A percentile compares a stretch with the other conserved stretches of the same genome.
These are phyloP conservation scores for Diaporthe aspalathi DNA, from an alignment of 2,329 filamentous ascomycete genomes.

Conservation along the genomic window DNA sequence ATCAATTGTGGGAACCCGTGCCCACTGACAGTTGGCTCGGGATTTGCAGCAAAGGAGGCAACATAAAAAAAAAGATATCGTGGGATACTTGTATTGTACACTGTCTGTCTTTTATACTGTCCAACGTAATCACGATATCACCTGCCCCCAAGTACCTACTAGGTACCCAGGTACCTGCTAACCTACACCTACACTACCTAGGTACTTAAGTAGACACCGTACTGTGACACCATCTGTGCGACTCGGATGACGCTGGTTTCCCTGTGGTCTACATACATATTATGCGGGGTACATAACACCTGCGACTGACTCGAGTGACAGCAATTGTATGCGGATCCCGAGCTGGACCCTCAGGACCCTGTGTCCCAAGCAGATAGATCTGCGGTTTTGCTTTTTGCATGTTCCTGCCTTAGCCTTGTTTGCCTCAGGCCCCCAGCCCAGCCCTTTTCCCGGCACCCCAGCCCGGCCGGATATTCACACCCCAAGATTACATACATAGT, in stretches of 20 bases:
- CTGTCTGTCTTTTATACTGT: too few relatives aligned
- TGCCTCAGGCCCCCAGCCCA: too few relatives aligned
- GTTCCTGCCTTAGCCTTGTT: conserved; percentile 28
- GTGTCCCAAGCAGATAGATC: conserved; percentile 11
- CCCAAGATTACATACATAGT: background rate
- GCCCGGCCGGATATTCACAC: background rate
- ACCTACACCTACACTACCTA: too few relatives aligned
- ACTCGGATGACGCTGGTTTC: background rate
- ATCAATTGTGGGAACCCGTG: background rate
- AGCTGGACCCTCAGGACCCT: conserved; percentile 10
- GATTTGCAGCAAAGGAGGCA: background rate
- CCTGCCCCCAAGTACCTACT: too few relatives aligned
- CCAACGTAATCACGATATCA: too few relatives aligned
- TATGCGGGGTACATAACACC: background rate
- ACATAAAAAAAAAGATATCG: background rate
- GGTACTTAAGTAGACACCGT: too few relatives aligned
- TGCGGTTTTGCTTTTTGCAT: conserved; percentile 17
- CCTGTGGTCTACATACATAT: background rate
- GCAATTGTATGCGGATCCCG: background rate
- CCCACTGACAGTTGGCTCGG: conserved; percentile 9
- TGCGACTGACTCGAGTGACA: conserved; percentile 8
- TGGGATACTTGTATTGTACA: too few relatives aligned
- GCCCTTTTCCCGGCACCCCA: background rate
- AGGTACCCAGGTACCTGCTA: too few relatives aligned
- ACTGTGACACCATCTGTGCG: background rate